Conservation (phyloP, 2,329 filamentous ascomycete species). For the Hymenoscyphus albidus region DNA sequence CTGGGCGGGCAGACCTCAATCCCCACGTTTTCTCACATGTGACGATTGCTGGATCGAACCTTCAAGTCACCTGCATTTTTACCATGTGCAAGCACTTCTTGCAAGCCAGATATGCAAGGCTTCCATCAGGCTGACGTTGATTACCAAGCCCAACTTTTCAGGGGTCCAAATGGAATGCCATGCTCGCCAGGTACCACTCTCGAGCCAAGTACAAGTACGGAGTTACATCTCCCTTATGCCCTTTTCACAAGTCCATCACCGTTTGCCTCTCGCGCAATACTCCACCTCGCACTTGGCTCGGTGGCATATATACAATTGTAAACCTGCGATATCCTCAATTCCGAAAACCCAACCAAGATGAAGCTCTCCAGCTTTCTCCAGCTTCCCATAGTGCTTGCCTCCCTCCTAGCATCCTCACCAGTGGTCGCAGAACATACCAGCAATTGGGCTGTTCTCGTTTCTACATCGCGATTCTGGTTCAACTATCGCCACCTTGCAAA, state of each 20-base stretch:
- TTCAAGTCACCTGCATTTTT: no score
- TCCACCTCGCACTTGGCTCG: not conserved
- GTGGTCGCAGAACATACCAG: slow-evolving; percentile 76
- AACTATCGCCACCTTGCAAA: slow-evolving; percentile 99
- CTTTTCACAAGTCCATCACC: not conserved
- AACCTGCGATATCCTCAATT: not conserved
- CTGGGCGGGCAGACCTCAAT: not conserved
- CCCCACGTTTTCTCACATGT: slow-evolving; percentile 7
- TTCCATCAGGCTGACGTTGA: not conserved
- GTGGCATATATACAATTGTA: not conserved
- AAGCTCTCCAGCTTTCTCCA: slow-evolving; percentile 43
- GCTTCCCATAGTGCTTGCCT: slow-evolving; percentile 44
- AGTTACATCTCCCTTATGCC: not conserved
- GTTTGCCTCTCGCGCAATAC: not conserved
- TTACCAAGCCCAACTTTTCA: not conserved
- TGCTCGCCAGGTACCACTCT: no score
- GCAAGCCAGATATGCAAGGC: not conserved
- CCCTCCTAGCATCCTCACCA: slow-evolving; percentile 42
- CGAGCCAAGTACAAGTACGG: no score
- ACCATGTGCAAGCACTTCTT: no score
- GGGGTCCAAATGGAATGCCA: not conserved
- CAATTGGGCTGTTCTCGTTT: slow-evolving; percentile 99
- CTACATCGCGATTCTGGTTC: slow-evolving; percentile 99
- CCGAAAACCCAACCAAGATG: slow-evolving; percentile 39
- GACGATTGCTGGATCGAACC: not conserved